A percentile compares a stretch with the other conserved stretches of the same genome.
Conservation (phyloP, 305 asterid species). For the Solanum aculeatissimum region DNA sequence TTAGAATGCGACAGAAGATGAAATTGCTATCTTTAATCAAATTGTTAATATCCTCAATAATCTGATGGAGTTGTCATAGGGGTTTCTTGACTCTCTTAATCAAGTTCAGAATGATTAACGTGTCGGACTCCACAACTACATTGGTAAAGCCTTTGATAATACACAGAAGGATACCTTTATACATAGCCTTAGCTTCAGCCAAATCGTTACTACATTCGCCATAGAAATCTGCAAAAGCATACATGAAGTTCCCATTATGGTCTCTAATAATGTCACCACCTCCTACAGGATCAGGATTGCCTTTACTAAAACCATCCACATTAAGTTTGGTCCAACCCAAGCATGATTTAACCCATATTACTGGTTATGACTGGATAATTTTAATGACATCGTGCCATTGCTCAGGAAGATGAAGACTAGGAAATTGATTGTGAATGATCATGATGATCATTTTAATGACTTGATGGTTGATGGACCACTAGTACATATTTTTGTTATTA, state of each 20-base stretch:
- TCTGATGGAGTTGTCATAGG: background rate
- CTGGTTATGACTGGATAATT: background rate
- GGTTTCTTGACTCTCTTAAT: background rate
- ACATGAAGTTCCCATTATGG: background rate
- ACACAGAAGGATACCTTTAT: background rate
- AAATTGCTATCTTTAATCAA: background rate
- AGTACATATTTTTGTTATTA: background rate
- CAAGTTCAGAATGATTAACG: background rate
- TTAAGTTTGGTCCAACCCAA: background rate
- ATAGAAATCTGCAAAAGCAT: background rate
- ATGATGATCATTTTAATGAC: background rate
- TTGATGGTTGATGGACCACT: background rate
- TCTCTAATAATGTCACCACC: background rate
- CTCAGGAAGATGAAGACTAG: background rate
- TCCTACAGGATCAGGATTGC: accelerated
- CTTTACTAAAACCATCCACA: background rate
- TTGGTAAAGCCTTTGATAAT: background rate
- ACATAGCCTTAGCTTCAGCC: background rate
- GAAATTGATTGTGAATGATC: too few species aligned
- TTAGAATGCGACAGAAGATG: background rate
- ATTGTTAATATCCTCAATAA: background rate
- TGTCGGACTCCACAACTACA: background rate
- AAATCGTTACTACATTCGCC: background rate
- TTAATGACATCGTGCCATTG: background rate
- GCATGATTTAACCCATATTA: background rate